These are phyloP conservation scores for Phalaenopsis hybrid DNA, from an alignment of 116 monocot genomes.

Conservation along the genomic window DNA sequence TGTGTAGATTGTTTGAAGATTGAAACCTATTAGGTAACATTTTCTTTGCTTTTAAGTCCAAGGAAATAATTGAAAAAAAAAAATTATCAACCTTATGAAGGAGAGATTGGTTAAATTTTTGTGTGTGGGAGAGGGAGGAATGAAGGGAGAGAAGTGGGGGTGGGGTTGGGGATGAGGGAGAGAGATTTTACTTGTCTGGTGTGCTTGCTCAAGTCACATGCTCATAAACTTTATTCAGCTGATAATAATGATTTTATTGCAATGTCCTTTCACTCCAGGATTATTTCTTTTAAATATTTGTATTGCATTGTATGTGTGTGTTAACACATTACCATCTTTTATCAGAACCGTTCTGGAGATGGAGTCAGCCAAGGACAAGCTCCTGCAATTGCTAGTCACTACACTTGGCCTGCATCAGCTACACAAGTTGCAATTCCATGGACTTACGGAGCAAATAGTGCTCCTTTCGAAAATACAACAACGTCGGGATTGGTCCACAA, in stretches of 20 bases:
- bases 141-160: no score
- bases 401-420: constrained; percentile 44
- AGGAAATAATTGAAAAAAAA: no score
- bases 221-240: neutral
- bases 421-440: constrained; percentile 31
- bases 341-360: constrained; percentile 28
- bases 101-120: no score
- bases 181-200: neutral
- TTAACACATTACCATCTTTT: constrained; percentile 1
- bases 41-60: no score
- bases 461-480: constrained; percentile 34
- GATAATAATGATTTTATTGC: neutral
- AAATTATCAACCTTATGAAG: no score
- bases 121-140: no score
- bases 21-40: no score
- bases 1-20: no score
- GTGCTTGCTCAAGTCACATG: neutral
- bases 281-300: neutral
- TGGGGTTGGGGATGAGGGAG: no score
- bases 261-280: neutral
- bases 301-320: neutral
- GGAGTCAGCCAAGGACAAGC: constrained; percentile 41
- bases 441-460: constrained; percentile 30
- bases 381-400: constrained; percentile 30
- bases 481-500: constrained; percentile 37